Evolutionary conservation across 2,329 filamentous ascomycete genomes (phyloP), one percentile per base, ranked within the genome.

Genomic region (Sporothrix sp.): DNA sequence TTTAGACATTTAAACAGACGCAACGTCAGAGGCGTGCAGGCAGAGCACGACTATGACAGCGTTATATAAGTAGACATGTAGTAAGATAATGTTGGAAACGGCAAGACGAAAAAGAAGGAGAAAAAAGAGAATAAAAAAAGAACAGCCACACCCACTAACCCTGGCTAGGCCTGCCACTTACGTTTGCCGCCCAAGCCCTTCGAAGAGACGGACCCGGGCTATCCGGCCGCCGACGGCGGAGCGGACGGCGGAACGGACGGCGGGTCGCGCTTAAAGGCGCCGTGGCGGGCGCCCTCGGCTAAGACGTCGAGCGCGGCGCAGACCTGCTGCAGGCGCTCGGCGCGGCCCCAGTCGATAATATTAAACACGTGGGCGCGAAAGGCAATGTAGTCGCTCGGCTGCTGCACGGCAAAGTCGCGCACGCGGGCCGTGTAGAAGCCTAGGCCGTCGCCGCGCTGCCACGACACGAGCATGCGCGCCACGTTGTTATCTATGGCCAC

Each of bases 341-440:
- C 16, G 18, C 18, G 7, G 18, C 63, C 65, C 64, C 63, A 67
- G 42, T 67, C 64, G 7, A 68, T 56, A n/a, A 68, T 67, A 36
- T 66, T 68, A 7, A 48, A 58, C 21, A 67, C 61, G 38, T 59
- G 58, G 27, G 58, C 63, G 46, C 62, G 61, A 42, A 70, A 65
- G 7, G 61, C 53, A 2, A 62, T 20, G 27, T 62, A 66, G 6
- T 65, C 14, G 3, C 58, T 47, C 0, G 61, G 58, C 0, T 59
- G 37, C 42, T 65, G 59, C 2, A 69, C 54, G 11, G 61, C 25
- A 53, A 66, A 69, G 30, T 52, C 59, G 1, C 59, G 28, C 28
- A 65, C 55, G 4, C 55, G 59, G 8, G 7, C 40, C 58, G 57
- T 64, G 48, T n/a, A 14, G 7, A 63, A 60, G 55, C 64, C 67